These are phyloP conservation scores for Wickerhamomyces sydowiorum DNA, from an alignment of 805 yeast species.

Conservation along the genomic window DNA sequence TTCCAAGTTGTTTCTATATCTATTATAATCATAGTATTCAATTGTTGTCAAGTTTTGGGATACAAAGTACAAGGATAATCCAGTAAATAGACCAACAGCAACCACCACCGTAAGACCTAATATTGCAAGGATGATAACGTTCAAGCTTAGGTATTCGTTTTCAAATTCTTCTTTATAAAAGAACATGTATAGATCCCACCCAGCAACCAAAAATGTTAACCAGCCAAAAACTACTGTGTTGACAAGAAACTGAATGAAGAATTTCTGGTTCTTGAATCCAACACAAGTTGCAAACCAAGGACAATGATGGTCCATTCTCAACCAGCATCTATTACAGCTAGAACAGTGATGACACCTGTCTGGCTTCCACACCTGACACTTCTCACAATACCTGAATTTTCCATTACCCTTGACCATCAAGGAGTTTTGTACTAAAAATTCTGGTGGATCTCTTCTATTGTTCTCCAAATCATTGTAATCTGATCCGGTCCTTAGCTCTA, in stretches of 20 bases:
- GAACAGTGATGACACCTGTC: slow-evolving; percentile 86
- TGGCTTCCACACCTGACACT: slow-evolving; percentile 75
- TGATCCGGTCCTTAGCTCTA: slow-evolving; percentile 30
- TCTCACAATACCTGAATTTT: slow-evolving; percentile 60
- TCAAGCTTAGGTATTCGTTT: slow-evolving; percentile 44
- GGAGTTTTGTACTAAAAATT: slow-evolving; percentile 32
- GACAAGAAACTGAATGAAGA: slow-evolving; percentile 66
- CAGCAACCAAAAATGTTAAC: slow-evolving; percentile 34
- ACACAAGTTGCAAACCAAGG: slow-evolving; percentile 94
- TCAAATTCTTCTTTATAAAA: slow-evolving; percentile 35
- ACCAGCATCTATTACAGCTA: slow-evolving; percentile 58
- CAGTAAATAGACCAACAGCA: slow-evolving; percentile 51
- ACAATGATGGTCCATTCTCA: slow-evolving; percentile 91
- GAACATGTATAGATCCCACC: slow-evolving; percentile 41
- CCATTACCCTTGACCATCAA: slow-evolving; percentile 51
- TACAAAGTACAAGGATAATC: slow-evolving; percentile 54
- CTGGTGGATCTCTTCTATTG: slow-evolving; percentile 36
- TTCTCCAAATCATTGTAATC: slow-evolving; percentile 15
- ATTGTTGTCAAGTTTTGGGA: slow-evolving; percentile 71
- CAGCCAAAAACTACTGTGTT: slow-evolving; percentile 46
- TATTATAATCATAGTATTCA: slow-evolving; percentile 57
- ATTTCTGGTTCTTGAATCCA: slow-evolving; percentile 77
- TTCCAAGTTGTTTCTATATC: slow-evolving; percentile 36
- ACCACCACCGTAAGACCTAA: slow-evolving; percentile 46
- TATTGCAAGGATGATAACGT: slow-evolving; percentile 55